Conservation (phyloP, 306 rosid genomes). For the Mucuna pruriens region DNA sequence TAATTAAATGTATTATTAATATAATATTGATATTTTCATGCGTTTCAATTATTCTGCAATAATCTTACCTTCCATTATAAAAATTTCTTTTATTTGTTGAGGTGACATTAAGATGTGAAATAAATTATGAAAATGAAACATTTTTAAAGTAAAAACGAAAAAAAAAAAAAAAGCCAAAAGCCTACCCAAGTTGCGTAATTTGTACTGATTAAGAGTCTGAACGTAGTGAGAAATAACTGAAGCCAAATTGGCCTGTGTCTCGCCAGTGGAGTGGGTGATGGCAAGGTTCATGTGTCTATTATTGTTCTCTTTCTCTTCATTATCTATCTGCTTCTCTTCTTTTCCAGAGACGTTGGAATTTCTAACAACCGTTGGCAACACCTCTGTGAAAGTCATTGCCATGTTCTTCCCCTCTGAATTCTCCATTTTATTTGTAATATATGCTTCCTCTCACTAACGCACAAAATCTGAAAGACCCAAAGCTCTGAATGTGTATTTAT, state of each 20-base stretch:
- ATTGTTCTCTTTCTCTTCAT: no score
- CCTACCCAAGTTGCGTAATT: conserved; percentile 15
- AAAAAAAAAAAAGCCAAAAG: no score
- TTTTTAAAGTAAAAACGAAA: not conserved
- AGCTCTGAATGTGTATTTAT: no score
- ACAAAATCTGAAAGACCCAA: no score
- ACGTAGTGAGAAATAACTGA: not conserved
- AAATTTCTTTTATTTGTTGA: no score
- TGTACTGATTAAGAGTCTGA: not conserved
- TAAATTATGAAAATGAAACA: no score
- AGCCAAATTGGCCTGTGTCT: not conserved
- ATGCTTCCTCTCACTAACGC: no score
- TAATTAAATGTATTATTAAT: no score
- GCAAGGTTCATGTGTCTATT: not conserved
- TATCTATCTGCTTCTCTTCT: not conserved
- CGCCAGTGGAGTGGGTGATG: not conserved
- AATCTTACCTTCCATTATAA: no score
- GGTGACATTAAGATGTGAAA: no score
- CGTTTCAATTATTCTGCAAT: no score
- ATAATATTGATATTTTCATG: no score
- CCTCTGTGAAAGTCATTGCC: not conserved
- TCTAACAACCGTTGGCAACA: not conserved
- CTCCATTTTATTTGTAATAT: not conserved
- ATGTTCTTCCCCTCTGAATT: not conserved
- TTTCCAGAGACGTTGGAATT: not conserved